phyloP scores from a whole-genome alignment of 768 basidiomycete genomes.

The Lactarius vividus region DNA sequence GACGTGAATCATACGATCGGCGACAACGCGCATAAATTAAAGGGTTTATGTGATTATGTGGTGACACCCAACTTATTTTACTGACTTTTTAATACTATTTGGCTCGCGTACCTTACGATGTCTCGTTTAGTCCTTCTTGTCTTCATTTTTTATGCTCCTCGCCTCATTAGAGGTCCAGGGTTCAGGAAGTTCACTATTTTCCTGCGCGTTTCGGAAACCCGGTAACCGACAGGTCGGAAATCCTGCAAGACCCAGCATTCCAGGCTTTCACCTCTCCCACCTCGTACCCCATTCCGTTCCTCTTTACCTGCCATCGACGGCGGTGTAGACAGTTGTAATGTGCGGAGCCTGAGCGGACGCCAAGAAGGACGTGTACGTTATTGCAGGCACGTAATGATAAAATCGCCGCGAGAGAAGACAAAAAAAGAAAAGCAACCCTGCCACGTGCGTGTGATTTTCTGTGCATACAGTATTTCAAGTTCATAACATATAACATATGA shows the following conservation, averaged over 20 bases:
- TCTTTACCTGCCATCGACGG: neutral
- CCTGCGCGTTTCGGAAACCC: too few species aligned
- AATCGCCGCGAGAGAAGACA: neutral
- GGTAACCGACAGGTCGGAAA: neutral
- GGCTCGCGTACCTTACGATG: neutral
- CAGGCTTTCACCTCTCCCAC: neutral
- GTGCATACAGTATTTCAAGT: neutral
- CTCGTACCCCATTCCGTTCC: neutral
- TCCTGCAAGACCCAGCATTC: neutral
- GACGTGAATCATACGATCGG: constrained; percentile 22
- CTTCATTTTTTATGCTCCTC: neutral
- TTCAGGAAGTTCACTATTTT: neutral
- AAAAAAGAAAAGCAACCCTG: neutral
- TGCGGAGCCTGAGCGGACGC: constrained; percentile 7
- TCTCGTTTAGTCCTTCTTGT: neutral
- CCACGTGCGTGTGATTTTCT: neutral
- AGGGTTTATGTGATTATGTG: neutral
- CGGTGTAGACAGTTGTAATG: neutral
- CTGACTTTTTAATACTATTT: neutral
- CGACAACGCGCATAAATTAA: constrained; percentile 5
- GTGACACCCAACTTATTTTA: neutral
- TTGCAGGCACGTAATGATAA: constrained; percentile 17
- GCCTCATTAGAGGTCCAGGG: neutral
- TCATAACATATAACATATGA: neutral
- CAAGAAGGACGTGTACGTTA: constrained; percentile 10